Evolutionary conservation across 495 filamentous ascomycete genomes (phyloP).

Genomic region (Hypoxylon lienhwacheense): DNA sequence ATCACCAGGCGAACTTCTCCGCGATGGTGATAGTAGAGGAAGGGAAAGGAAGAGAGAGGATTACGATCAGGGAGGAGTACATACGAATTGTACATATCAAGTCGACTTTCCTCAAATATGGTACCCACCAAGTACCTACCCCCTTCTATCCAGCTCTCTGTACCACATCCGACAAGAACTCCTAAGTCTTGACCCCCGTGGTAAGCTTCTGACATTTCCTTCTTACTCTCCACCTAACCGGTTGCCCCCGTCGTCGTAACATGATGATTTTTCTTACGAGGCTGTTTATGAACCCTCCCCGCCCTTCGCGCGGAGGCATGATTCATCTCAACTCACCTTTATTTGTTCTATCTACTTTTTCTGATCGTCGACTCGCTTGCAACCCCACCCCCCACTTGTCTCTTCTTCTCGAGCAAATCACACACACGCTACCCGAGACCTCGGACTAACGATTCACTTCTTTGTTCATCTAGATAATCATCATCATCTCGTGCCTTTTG

Average conservation of each 20-base stretch:
- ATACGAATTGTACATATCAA: slow-evolving; percentile 38
- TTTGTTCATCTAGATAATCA: background rate
- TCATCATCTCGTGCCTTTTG: background rate
- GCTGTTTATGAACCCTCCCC: slow-evolving; percentile 58
- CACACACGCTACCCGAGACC: background rate
- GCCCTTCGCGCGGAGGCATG: slow-evolving; percentile 41
- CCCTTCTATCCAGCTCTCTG: slow-evolving; percentile 2
- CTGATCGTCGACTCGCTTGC: slow-evolving; percentile 34
- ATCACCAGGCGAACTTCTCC: too few relatives aligned
- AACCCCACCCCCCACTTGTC: too few relatives aligned
- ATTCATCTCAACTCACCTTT: slow-evolving; percentile 48
- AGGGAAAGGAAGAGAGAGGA: too few relatives aligned
- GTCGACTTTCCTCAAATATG: slow-evolving; percentile 36
- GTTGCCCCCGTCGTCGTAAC: background rate
- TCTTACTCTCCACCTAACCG: background rate
- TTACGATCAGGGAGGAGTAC: slow-evolving; percentile 5
- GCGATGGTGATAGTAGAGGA: slow-evolving; percentile 17
- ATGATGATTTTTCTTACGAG: slow-evolving; percentile 48
- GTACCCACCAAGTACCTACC: too few relatives aligned
- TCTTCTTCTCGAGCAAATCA: too few relatives aligned
- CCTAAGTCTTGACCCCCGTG: slow-evolving; percentile 1
- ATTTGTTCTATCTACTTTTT: slow-evolving; percentile 51
- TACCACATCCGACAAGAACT: too few relatives aligned
- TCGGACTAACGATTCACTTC: slow-evolving; percentile 12
- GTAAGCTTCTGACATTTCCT: slow-evolving; percentile 22